Evolutionary conservation across 805 yeast species (phyloP), one percentile per base, ranked within the genome.

Genomic region (Naumovozyma baii): DNA sequence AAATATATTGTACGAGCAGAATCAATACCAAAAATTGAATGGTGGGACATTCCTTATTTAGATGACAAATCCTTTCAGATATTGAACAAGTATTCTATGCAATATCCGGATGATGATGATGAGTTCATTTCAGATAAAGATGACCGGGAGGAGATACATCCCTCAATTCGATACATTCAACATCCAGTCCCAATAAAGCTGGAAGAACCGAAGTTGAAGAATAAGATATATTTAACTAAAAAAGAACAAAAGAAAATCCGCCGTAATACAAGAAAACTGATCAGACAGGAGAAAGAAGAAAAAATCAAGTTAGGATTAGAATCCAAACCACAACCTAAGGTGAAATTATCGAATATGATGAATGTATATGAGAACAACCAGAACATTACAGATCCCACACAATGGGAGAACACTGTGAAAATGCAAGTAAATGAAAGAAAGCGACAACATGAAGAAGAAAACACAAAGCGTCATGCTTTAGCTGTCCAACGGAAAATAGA

Each of bases 271-370:
- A 68, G 96, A 41, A 73, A 78, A 34, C 69, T 69, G 31, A 67
- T 62, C 44, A 75, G 76, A 44, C 78, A 79, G 50, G 92, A 80
- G 34, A 69, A 73, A 41, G 95, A 85, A 54, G 90, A 85, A 48
- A 67, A 82, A 34, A 79, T 88, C 18, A 73, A 78, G 41, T 64
- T 84, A 4, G 98, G 98, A 0, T 62, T 88, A 15, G 84, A 81
- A 35, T 82, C 94, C 0, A 81, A 94, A 4, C 95, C 96, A 0
- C 81, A 81, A 4, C 94, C 96, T 2, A 92, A 90, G 59, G 82
- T 92, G 18, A 84, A 82, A 51, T 66, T 86, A 33, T 75, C 81
- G 33, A 92, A 90, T 55, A 69, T 92, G 59, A 84, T 86, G 87
- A 81, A 73, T 50, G 95, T 86, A 0, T 65, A 83, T 36, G 62